Evolutionary conservation across 2,329 filamentous ascomycete species (phyloP), one percentile per base, ranked within the genome.

Genomic region (Botrytis aclada): DNA sequence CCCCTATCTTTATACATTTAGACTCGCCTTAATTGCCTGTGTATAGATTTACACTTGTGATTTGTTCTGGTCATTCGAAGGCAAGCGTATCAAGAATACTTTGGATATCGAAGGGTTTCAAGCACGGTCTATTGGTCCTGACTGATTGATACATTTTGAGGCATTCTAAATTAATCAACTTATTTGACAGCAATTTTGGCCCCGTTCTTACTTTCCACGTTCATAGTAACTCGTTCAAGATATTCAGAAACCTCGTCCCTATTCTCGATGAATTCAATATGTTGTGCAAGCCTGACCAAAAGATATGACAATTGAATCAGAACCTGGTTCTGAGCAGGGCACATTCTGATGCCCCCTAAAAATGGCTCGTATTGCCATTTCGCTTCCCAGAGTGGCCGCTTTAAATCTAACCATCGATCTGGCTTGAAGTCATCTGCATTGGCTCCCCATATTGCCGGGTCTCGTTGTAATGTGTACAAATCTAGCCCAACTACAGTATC

Each of bases 351-450:
- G 8, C 82, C 80, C 2, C 79, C 78, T 66, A 81, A 79, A 72
- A 83, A 80, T 14, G 79, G 80, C 7, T 81, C 54, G 73, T 80
- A 82, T 8, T 76, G 77, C 82, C 18, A 82, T n/a, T 63, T 71
- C 43, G 43, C 58, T 41, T 71, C 58, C 43, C 58, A 71, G 14
- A 63, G 8, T n/a, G 60, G 43, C 3, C 45, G 43, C 4, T 54
- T 22, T 1, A 45, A 1, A 41, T 63, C 58, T 34, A 71, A 16
- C 58, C 58, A 71, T 39, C 83, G 74, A 73, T 83, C 82, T 0
- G 83, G 82, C 9, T 76, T 76, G 72, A 83, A 84, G 20, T 81
- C 79, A 39, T 83, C 79, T 7, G 81, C 78, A 61, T 82, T 79
- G 1, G 74, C 72, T 22, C 83, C 83, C 74, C 82, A 85, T 37